These are phyloP conservation scores for Podospora fimiseda DNA, from an alignment of 495 filamentous ascomycete genomes.

Conservation along the genomic window DNA sequence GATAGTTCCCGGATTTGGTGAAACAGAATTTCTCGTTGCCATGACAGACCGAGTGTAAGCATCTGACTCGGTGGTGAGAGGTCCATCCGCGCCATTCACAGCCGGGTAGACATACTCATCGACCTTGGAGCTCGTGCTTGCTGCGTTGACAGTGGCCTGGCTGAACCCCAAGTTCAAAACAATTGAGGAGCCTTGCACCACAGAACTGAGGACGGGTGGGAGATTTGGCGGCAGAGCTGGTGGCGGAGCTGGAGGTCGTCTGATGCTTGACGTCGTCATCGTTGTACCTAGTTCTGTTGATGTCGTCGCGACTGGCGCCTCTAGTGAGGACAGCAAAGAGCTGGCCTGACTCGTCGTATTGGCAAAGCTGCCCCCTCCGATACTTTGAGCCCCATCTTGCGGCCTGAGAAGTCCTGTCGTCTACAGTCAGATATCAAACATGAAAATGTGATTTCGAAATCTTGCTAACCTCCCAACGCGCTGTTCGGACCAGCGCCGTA, in stretches of 20 bases:
- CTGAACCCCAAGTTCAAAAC: neutral
- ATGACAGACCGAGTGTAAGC: conserved; percentile 11
- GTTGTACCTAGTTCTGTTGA: too few relatives aligned
- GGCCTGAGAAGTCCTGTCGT: conserved; percentile 7
- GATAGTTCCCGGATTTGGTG: conserved; percentile 5
- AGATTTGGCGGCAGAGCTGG: neutral
- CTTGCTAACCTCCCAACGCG: conserved; percentile 20
- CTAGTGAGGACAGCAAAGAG: neutral
- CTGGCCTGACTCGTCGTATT: neutral
- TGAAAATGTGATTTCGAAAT: neutral
- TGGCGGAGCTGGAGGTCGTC: neutral
- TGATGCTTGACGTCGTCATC: neutral
- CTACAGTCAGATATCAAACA: neutral
- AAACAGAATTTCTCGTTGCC: conserved; percentile 12
- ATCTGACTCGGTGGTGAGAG: conserved; percentile 15
- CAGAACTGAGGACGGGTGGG: neutral
- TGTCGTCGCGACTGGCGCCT: neutral
- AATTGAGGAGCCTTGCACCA: neutral
- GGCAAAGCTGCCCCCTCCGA: neutral
- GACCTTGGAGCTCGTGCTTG: conserved; percentile 2
- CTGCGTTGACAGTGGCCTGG: neutral
- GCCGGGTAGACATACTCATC: conserved; percentile 15
- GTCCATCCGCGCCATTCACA: conserved; percentile 11
- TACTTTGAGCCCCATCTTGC: conserved; percentile 7
- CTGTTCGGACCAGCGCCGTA: conserved; percentile 19